Percentiles rank a stretch among this genome's conserved stretches.
These are phyloP conservation scores for Malus hybrid DNA, from an alignment of 331 rosid genomes.

Conservation along the genomic window DNA sequence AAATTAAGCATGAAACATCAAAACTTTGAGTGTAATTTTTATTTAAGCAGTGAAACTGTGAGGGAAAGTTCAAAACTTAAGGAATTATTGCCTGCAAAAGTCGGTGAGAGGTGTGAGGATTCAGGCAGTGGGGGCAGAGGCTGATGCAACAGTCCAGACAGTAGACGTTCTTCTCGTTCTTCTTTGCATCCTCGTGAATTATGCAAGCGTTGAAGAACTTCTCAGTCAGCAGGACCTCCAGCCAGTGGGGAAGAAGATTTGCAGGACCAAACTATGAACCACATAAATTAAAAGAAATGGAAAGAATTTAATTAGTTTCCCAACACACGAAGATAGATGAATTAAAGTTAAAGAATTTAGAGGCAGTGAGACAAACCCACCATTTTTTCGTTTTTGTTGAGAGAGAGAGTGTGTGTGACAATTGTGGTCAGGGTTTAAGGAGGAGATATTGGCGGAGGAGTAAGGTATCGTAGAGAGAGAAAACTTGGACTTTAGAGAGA, in stretches of 20 bases:
- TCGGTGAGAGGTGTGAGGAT: constrained; percentile 68
- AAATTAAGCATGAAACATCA: background rate
- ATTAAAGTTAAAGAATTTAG: background rate
- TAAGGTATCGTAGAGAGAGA: constrained; percentile 25
- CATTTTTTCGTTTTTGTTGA: constrained; percentile 17
- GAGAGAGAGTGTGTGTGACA: background rate
- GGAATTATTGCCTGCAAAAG: constrained; percentile 56
- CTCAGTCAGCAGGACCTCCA: constrained; percentile 55
- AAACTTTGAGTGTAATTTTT: background rate
- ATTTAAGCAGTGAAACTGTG: too few species aligned
- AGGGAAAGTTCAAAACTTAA: too few species aligned
- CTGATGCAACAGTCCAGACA: constrained; percentile 88
- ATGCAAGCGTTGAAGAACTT: constrained; percentile 93
- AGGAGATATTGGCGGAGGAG: constrained; percentile 20
- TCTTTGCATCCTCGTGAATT: constrained; percentile 71
- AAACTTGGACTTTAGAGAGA: constrained; percentile 4
- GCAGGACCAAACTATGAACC: constrained; percentile 18
- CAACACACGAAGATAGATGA: too few species aligned
- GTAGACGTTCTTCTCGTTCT: constrained; percentile 83
- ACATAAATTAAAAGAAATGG: background rate
- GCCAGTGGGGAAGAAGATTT: constrained; percentile 62
- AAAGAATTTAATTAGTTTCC: background rate
- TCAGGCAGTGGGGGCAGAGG: constrained; percentile 81
- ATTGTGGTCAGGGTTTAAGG: constrained; percentile 17
- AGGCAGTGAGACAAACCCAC: constrained; percentile 18